These are phyloP conservation scores for Aotearoamyces nothofagi DNA, from an alignment of 2,329 filamentous ascomycete genomes.

Conservation along the genomic window DNA sequence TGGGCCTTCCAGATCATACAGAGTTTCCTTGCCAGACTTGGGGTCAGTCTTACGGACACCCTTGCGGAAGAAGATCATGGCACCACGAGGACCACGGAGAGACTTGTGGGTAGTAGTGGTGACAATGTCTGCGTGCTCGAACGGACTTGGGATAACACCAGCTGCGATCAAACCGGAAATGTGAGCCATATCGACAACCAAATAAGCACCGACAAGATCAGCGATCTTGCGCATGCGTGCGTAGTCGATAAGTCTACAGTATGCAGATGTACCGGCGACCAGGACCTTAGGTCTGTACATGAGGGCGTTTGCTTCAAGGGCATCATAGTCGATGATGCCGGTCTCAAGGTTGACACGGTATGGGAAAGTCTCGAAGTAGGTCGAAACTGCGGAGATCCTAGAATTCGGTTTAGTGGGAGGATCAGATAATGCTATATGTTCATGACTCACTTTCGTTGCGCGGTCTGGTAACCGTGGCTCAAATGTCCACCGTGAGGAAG, in stretches of 20 bases:
- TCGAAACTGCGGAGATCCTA: conserved; percentile 89
- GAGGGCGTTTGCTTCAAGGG: conserved; percentile 74
- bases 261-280: conserved; percentile 91
- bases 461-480: conserved; percentile 94
- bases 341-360: conserved; percentile 84
- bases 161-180: conserved; percentile 93
- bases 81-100: conserved; percentile 87
- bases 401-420: conserved; percentile 6
- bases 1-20: conserved; percentile 86
- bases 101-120: conserved; percentile 99
- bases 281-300: conserved; percentile 94
- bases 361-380: conserved; percentile 98
- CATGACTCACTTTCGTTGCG: conserved; percentile 62
- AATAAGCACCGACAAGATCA: conserved; percentile 84
- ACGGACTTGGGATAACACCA: conserved; percentile 85
- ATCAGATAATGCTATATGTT: neutral
- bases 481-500: conserved; percentile 92
- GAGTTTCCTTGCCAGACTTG: conserved; percentile 78
- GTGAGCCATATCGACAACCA: conserved; percentile 96
- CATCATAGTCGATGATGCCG: conserved; percentile 94
- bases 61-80: conserved; percentile 99
- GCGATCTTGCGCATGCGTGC: conserved; percentile 91
- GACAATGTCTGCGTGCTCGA: conserved; percentile 85
- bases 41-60: conserved; percentile 79
- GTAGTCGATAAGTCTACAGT: conserved; percentile 97